Base-by-base conservation (phyloP, 208 protist genomes). In the Leishmania lainsoni region DNA sequence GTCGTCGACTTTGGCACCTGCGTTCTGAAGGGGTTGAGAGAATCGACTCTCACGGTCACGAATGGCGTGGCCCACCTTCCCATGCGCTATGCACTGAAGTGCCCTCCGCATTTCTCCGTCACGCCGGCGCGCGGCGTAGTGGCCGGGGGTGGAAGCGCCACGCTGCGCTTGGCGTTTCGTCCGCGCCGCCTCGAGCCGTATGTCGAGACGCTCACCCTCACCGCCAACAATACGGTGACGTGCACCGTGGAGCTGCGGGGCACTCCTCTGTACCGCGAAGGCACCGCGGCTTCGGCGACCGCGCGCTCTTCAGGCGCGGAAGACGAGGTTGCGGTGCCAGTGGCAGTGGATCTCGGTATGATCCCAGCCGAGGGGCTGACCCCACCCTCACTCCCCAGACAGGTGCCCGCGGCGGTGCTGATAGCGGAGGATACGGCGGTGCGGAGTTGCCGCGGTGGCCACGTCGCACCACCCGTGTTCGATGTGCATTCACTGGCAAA, bases 41-140 rank as follows among this genome's bases (percentile, higher is more conserved):
- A 95, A 75, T 63, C 89, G 48, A 77, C 75, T 0, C 22, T 96
- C 16, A 79, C 75, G 66, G 69, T 97, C 39, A 88, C 87, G 66
- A 98, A 97, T 81, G 97, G 92, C 45, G 87, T 92, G 63, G 77
- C 87, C 26, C 93, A 97, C 48, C 85, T 97, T 51, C 95, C 97
- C 17, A 81, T 98, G 79, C 75, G 84, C 51, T 97, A 94, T 84
- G 69, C 81, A 5, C 91, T 98, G 42, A 83, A 81, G 42, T 85
- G 81, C 35, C 88, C 97, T 9, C 92, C 97, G 16, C 89, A 98
- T 79, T 98, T 98, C 73, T 83, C 76, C 54, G 87, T 95, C 63
- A 78, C 52, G 14, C 87, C 91, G 26, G 61, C 79, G 5, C 84
- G 74, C 51, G 94, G 94, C 26, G 82, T 81, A 3, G 90, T 98